phyloP scores from a whole-genome alignment of 2,329 filamentous ascomycete genomes.

The Pseudogymnoascus sp. region DNA sequence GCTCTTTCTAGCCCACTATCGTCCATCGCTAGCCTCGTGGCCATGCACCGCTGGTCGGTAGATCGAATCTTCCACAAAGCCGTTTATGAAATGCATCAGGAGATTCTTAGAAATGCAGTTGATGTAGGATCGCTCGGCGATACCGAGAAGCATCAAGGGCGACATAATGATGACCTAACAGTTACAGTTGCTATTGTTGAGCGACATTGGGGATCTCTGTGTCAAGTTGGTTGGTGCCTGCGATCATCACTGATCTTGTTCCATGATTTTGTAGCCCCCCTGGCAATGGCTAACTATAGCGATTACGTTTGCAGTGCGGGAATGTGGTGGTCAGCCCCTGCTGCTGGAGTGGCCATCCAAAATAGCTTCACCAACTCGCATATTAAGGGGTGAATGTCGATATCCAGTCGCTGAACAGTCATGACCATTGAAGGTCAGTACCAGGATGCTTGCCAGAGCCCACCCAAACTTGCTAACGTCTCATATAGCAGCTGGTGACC shows the following conservation, averaged over 20 bases:
- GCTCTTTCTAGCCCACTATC: not conserved
- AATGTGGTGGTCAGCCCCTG: not conserved
- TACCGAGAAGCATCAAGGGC: not conserved
- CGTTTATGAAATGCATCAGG: not conserved
- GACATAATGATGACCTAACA: not conserved
- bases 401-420: not conserved
- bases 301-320: not conserved
- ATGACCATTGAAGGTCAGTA: not conserved
- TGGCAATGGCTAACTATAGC: not conserved
- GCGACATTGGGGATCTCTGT: not conserved
- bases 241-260: not conserved
- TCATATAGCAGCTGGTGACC: not conserved
- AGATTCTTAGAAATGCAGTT: not conserved
- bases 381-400: not conserved
- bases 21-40: not conserved
- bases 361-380: too few relatives aligned
- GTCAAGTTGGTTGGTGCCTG: not conserved
- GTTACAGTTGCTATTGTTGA: not conserved
- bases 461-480: not conserved
- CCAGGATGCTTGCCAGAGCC: not conserved
- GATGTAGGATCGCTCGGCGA: not conserved
- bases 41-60: not conserved
- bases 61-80: not conserved
- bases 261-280: not conserved
- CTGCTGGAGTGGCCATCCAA: not conserved